phyloP scores from a whole-genome alignment of 2,329 filamentous ascomycete species.

The Neofusicoccum laricinum region DNA sequence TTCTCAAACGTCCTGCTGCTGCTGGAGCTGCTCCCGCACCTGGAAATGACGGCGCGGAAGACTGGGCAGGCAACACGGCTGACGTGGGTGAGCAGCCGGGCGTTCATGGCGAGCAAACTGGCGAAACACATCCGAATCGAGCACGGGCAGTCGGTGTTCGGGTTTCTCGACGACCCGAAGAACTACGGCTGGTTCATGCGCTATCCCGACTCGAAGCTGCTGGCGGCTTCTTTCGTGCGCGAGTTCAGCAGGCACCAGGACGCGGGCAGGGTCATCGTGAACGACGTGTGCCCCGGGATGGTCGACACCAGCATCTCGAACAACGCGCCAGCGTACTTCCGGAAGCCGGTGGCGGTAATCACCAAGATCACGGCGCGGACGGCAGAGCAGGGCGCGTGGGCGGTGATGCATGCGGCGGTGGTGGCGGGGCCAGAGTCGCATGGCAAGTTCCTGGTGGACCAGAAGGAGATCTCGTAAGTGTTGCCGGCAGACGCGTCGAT shows the following conservation, averaged over 20 bases:
- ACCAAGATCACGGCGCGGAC: neutral
- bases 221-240: neutral
- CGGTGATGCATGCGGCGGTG: neutral
- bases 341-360: neutral
- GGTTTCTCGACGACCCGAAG: neutral
- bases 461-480: neutral
- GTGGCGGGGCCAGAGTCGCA: neutral
- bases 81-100: conserved; percentile 7
- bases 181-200: neutral
- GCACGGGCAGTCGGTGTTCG: neutral
- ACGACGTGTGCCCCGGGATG: conserved; percentile 1
- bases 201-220: neutral
- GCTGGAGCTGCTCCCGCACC: neutral
- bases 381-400: neutral
- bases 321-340: neutral
- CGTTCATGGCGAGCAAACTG: neutral
- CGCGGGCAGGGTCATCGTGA: neutral
- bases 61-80: neutral
- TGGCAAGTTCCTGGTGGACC: neutral
- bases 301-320: neutral
- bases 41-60: neutral
- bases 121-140: neutral
- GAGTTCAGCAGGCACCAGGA: neutral
- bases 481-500: no score
- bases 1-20: neutral